phyloP scores from a whole-genome alignment of 176 grass and related monocot genomes.

The Oryza australiensis region DNA sequence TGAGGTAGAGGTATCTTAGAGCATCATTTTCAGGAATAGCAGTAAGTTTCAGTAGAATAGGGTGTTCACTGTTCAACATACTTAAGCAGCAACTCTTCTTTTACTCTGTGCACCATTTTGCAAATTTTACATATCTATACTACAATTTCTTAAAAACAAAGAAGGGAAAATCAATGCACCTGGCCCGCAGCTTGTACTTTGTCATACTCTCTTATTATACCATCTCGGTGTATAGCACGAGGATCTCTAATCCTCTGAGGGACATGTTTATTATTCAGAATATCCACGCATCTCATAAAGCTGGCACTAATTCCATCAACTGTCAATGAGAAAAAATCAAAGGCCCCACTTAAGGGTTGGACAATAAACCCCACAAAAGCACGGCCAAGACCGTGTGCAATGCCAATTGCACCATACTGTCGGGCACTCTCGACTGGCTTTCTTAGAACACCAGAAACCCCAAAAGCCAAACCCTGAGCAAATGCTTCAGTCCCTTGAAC shows the following conservation, averaged over 20 bases:
- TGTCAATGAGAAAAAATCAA: constrained; percentile 89
- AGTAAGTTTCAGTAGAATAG: constrained; percentile 8
- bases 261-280: constrained; percentile 78
- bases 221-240: constrained; percentile 74
- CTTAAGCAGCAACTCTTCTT: constrained; percentile 18
- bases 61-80: neutral
- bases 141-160: neutral
- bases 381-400: constrained; percentile 88
- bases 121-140: constrained; percentile 12
- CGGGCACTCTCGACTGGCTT: constrained; percentile 90
- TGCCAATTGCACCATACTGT: constrained; percentile 82
- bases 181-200: constrained; percentile 74
- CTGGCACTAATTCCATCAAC: constrained; percentile 91
- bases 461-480: constrained; percentile 96
- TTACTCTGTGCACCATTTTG: neutral
- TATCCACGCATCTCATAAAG: constrained; percentile 84
- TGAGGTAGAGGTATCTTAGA: neutral
- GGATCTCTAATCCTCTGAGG: constrained; percentile 78
- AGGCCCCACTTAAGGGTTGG: constrained; percentile 87
- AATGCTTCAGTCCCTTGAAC: constrained; percentile 95
- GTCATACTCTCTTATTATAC: constrained; percentile 82
- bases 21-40: neutral
- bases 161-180: constrained; percentile 47
- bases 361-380: constrained; percentile 95
- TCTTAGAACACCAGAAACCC: constrained; percentile 91